A percentile compares a stretch with the other conserved stretches of the same genome.
Conservation (phyloP, 1,284 basidiomycete genomes). For the Hypsizygus ulmarius region DNA sequence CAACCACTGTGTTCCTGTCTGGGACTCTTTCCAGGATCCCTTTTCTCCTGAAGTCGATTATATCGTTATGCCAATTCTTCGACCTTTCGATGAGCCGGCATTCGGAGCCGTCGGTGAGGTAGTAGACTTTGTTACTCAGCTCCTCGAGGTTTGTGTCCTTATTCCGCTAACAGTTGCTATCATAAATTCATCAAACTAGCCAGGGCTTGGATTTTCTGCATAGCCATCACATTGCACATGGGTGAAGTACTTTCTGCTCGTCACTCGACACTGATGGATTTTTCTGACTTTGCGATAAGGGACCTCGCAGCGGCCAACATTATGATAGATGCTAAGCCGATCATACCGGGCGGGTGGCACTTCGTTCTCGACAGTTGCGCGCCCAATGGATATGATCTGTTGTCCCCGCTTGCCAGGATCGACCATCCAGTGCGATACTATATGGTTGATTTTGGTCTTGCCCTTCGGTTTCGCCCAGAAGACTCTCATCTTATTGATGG, state of each 20-base stretch:
- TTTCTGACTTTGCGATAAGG: slow-evolving; percentile 14
- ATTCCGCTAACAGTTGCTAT: background rate
- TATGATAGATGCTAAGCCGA: slow-evolving; percentile 36
- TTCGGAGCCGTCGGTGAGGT: no score
- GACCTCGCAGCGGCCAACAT: slow-evolving; percentile 30
- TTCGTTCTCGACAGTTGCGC: no score
- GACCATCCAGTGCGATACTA: no score
- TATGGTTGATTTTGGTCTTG: no score
- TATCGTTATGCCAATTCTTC: slow-evolving; percentile 28
- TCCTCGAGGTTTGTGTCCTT: slow-evolving; percentile 23
- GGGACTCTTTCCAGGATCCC: slow-evolving; percentile 25
- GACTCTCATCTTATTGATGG: no score
- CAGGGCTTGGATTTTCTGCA: slow-evolving; percentile 31
- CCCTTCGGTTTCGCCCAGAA: no score
- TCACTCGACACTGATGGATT: background rate
- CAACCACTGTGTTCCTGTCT: no score
- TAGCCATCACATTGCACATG: slow-evolving; percentile 28
- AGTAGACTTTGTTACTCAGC: no score
- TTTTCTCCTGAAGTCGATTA: slow-evolving; percentile 21
- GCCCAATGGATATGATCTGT: no score
- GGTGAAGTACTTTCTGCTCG: slow-evolving; percentile 17
- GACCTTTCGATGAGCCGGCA: slow-evolving; percentile 27
- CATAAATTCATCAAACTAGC: background rate
- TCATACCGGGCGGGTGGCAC: no score
- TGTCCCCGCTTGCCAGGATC: no score